Conservation (phyloP, 2,329 filamentous ascomycete species). For the Aspergillaceae sp. region DNA sequence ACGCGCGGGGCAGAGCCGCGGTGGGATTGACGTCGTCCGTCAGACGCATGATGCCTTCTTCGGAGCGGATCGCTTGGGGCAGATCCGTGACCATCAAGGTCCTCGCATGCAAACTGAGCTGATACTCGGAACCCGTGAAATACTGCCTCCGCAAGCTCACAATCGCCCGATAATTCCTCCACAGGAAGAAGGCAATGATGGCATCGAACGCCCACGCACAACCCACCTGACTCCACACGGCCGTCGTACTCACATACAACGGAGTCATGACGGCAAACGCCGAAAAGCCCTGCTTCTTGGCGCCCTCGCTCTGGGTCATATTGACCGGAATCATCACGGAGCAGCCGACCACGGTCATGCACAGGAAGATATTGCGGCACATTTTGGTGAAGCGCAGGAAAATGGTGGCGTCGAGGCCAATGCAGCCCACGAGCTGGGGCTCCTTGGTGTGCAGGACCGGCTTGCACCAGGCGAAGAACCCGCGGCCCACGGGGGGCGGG, state of each 20-base stretch:
- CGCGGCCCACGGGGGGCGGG: slow-evolving; percentile 76
- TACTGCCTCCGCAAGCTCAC: slow-evolving; percentile 63
- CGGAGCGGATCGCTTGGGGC: slow-evolving; percentile 63
- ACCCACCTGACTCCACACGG: slow-evolving; percentile 52
- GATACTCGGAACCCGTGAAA: slow-evolving; percentile 80
- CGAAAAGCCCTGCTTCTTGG: slow-evolving; percentile 14
- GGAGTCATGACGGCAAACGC: slow-evolving; percentile 43
- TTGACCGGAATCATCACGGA: slow-evolving; percentile 76
- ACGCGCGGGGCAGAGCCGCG: slow-evolving; percentile 67
- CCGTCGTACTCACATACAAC: slow-evolving; percentile 37
- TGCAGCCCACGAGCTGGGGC: slow-evolving; percentile 64
- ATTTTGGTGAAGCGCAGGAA: slow-evolving; percentile 85
- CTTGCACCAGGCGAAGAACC: slow-evolving; percentile 77
- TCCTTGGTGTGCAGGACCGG: slow-evolving; percentile 74
- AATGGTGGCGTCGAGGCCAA: slow-evolving; percentile 83
- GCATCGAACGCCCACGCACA: slow-evolving; percentile 59
- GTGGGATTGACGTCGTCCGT: slow-evolving; percentile 73
- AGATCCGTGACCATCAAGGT: slow-evolving; percentile 70
- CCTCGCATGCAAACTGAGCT: slow-evolving; percentile 70
- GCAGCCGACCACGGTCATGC: slow-evolving; percentile 63
- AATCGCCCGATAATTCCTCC: slow-evolving; percentile 79
- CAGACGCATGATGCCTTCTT: slow-evolving; percentile 79
- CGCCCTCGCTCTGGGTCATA: slow-evolving; percentile 43
- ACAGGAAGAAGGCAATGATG: slow-evolving; percentile 72
- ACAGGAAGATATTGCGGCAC: slow-evolving; percentile 81